A percentile compares a stretch with the other conserved stretches of the same genome.
Evolutionary conservation across 306 rosid genomes (phyloP).

Genomic region (Morella rubra): DNA sequence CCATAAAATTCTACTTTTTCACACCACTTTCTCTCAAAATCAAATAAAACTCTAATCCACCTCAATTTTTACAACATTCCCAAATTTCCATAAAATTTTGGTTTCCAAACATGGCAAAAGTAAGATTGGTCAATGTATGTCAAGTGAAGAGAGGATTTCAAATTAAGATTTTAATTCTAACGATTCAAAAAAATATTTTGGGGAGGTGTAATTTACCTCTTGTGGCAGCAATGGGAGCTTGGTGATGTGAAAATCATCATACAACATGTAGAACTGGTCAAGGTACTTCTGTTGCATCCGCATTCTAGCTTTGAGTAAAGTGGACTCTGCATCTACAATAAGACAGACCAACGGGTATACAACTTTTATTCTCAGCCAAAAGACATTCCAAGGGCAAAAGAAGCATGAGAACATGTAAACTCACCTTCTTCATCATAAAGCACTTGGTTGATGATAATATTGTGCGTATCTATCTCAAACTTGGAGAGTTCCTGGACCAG

Average conservation of each 20-base stretch:
- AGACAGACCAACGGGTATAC: conserved; percentile 6
- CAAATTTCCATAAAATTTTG: no score
- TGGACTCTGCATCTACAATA: conserved; percentile 73
- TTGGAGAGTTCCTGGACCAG: conserved; percentile 91
- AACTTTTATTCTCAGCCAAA: not conserved
- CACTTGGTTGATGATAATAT: conserved; percentile 95
- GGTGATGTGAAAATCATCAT: conserved; percentile 89
- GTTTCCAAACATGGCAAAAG: no score
- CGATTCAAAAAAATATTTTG: not conserved
- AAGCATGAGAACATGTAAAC: conserved; percentile 6
- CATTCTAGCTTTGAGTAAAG: conserved; percentile 93
- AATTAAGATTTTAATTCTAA: not conserved
- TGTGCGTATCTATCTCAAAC: conserved; percentile 98
- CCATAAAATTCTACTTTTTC: no score
- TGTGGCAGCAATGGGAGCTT: conserved; percentile 93
- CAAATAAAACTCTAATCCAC: no score
- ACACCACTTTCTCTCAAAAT: no score
- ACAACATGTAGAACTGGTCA: conserved; percentile 93
- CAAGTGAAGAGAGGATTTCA: not conserved
- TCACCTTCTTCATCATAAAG: conserved; percentile 83
- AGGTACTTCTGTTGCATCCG: conserved; percentile 94
- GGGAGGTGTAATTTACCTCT: conserved; percentile 58
- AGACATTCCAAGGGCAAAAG: not conserved
- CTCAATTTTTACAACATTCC: no score
- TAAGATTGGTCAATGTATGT: not conserved